phyloP scores from a whole-genome alignment of 805 yeast genomes.

The Suhomyces emberorum region DNA sequence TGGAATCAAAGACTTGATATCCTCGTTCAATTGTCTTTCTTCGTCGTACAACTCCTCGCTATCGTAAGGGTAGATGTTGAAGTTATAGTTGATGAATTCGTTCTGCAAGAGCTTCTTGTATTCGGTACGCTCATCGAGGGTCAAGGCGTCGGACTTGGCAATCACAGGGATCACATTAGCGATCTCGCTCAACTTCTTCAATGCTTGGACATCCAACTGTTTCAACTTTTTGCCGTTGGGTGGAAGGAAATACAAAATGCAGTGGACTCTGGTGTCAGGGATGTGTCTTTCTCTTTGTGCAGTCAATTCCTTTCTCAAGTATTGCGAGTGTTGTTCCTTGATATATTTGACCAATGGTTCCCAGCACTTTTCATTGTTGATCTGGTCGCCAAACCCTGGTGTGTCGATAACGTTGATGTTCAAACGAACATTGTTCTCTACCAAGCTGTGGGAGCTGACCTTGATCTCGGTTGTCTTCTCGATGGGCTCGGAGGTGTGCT shows the following conservation, averaged over 20 bases:
- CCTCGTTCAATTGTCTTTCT: conserved; percentile 69
- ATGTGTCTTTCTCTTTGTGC: conserved; percentile 86
- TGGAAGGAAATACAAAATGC: conserved; percentile 84
- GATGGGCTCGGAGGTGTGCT: conserved; percentile 62
- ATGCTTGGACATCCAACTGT: conserved; percentile 76
- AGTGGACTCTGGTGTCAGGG: conserved; percentile 89
- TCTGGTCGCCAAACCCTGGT: conserved; percentile 97
- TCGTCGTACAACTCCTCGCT: conserved; percentile 64
- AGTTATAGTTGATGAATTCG: conserved; percentile 69
- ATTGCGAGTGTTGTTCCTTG: conserved; percentile 91
- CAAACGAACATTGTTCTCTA: conserved; percentile 85
- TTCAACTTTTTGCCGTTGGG: conserved; percentile 87
- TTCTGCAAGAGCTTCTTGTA: conserved; percentile 75
- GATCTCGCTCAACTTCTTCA: conserved; percentile 81
- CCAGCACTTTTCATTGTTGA: conserved; percentile 94
- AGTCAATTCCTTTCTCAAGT: conserved; percentile 88
- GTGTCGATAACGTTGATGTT: conserved; percentile 90
- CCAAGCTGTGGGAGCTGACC: conserved; percentile 62
- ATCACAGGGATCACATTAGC: conserved; percentile 94
- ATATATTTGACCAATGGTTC: conserved; percentile 92
- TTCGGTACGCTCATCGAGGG: conserved; percentile 75
- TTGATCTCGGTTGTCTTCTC: conserved; percentile 85
- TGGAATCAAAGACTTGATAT: conserved; percentile 74
- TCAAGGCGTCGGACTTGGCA: conserved; percentile 89
- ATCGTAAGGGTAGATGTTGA: conserved; percentile 84